These are phyloP conservation scores for Xylariaceae sp. DNA, from an alignment of 2,329 filamentous ascomycete species.

Conservation along the genomic window DNA sequence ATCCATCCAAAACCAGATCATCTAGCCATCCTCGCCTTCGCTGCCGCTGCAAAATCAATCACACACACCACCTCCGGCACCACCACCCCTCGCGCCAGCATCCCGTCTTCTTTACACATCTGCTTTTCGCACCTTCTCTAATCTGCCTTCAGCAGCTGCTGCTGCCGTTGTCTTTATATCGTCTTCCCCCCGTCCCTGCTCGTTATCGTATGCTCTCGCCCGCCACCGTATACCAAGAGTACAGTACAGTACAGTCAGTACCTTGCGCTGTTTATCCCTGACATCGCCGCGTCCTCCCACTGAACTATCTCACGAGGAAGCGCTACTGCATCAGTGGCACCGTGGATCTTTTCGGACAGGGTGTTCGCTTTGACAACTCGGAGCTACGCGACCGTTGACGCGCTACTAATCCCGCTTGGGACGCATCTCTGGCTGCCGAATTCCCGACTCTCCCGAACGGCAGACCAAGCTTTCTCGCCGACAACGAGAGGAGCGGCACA, in stretches of 20 bases:
- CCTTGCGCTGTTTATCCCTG: slow-evolving; percentile 20
- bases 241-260: background rate
- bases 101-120: slow-evolving; percentile 7
- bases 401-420: slow-evolving; percentile 18
- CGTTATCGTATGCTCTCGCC: slow-evolving; percentile 16
- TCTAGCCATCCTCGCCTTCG: slow-evolving; percentile 29
- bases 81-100: slow-evolving; percentile 2
- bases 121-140: slow-evolving; percentile 10
- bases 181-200: slow-evolving; percentile 8
- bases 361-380: slow-evolving; percentile 1
- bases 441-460: slow-evolving; percentile 17
- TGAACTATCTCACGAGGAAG: slow-evolving; percentile 15
- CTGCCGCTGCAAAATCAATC: slow-evolving; percentile 28
- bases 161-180: slow-evolving; percentile 13
- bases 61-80: slow-evolving; percentile 9
- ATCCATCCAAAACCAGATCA: slow-evolving; percentile 24
- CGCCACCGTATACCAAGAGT: slow-evolving; percentile 19
- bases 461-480: slow-evolving; percentile 6
- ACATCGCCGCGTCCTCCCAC: slow-evolving; percentile 17
- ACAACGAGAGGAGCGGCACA: slow-evolving; percentile 5
- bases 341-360: background rate
- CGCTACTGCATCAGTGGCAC: slow-evolving; percentile 1
- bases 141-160: slow-evolving; percentile 9
- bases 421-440: slow-evolving; percentile 16
- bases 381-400: slow-evolving; percentile 21